These are phyloP conservation scores for Cyclotella cryptica DNA, from an alignment of 108 stramenopile species.

Conservation along the genomic window DNA sequence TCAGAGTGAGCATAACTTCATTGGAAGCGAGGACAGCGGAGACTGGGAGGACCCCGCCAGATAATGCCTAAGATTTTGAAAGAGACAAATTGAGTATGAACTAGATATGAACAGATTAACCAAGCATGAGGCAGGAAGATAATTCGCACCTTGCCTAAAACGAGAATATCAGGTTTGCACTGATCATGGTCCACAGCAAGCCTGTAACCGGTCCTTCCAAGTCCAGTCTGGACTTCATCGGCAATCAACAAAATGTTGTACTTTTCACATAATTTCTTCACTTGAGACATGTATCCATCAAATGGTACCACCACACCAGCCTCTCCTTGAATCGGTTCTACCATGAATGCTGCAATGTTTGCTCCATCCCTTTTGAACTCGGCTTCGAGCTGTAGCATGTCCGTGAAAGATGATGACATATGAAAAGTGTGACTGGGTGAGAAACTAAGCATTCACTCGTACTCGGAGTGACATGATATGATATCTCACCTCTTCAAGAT, in stretches of 20 bases:
- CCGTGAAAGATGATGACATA: neutral
- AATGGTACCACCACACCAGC: conserved; percentile 98
- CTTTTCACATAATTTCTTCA: conserved; percentile 89
- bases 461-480: neutral
- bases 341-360: conserved; percentile 98
- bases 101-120: conserved; percentile 25
- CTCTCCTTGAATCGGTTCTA: conserved; percentile 99
- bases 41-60: conserved; percentile 97
- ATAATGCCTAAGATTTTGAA: conserved; percentile 71
- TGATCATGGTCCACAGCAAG: conserved; percentile 93
- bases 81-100: neutral
- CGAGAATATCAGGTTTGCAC: conserved; percentile 95
- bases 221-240: conserved; percentile 99
- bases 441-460: neutral
- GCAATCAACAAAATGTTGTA: conserved; percentile 97
- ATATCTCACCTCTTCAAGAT: conserved; percentile 64
- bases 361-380: conserved; percentile 84
- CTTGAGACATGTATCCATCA: conserved; percentile 94
- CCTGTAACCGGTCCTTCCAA: conserved; percentile 94
- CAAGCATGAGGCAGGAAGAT: neutral
- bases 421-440: neutral
- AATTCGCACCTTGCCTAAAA: conserved; percentile 85
- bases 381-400: conserved; percentile 66
- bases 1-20: conserved; percentile 97
- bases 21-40: conserved; percentile 94